Evolutionary conservation across 768 basidiomycete genomes (phyloP).

Genomic region (Floccularia luteovirens): DNA sequence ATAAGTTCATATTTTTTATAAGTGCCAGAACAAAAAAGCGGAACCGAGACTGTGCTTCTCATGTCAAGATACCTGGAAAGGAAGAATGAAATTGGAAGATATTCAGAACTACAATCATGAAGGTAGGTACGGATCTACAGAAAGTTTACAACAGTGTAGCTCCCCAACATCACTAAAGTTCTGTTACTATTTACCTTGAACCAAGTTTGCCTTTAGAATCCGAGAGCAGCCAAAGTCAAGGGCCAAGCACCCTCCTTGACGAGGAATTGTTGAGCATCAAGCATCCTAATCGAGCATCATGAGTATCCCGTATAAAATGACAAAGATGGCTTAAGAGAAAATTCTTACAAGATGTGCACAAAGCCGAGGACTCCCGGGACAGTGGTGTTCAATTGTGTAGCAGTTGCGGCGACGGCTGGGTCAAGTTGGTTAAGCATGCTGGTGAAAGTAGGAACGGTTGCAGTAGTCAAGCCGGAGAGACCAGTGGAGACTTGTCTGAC

Average conservation of each 20-base stretch:
- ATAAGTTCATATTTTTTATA: not conserved
- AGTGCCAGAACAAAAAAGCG: not conserved
- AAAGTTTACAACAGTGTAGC: too few relatives aligned
- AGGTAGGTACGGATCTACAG: too few relatives aligned
- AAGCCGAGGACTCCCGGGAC: slow-evolving; percentile 16
- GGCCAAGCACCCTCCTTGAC: slow-evolving; percentile 20
- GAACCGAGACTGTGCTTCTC: not conserved
- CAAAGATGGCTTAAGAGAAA: too few relatives aligned
- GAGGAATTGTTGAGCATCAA: slow-evolving; percentile 27
- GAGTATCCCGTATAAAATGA: not conserved
- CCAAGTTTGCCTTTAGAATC: slow-evolving; percentile 13
- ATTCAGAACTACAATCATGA: not conserved
- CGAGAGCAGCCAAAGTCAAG: slow-evolving; percentile 22
- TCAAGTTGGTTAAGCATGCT: slow-evolving; percentile 18
- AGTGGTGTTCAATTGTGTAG: slow-evolving; percentile 20
- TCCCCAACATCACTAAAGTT: not conserved
- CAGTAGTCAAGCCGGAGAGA: slow-evolving; percentile 19
- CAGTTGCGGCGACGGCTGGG: slow-evolving; percentile 16
- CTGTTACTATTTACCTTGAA: not conserved
- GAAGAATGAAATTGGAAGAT: too few relatives aligned
- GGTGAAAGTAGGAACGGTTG: slow-evolving; percentile 17
- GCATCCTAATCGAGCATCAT: slow-evolving; percentile 18
- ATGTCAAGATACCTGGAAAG: not conserved
- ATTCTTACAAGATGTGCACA: slow-evolving; percentile 21
- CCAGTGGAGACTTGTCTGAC: slow-evolving; percentile 18